Base-by-base conservation (phyloP, 1,284 basidiomycete species). In the Papiliotrema laurentii region DNA sequence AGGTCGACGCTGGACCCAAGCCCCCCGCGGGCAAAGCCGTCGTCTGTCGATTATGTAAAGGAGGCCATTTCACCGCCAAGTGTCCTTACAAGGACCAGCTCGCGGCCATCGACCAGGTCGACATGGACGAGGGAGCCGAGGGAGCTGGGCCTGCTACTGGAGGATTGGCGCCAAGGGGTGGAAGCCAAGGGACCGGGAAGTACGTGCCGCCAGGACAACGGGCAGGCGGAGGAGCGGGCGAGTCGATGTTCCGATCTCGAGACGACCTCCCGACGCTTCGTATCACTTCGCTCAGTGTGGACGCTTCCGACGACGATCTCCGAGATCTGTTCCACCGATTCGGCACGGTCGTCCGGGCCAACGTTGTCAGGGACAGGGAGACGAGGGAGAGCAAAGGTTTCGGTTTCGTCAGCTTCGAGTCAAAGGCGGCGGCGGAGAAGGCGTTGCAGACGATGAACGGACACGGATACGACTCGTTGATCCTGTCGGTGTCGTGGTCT, bases 51-150 rank as follows among this genome's bases (percentile, higher is more conserved):
- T 77, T 96, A 51, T 98, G 96, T 78, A 91, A 94, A 72, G 94
- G 94, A 50, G 88, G 88, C 61, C 96, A 98, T 77, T 98, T 93
- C 75, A 99, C 96, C 11, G 87, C 92, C 54, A 92, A 93, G 74
- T 98, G 96, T 81, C 96, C 96, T 11, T 96, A 96, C 82, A 96
- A 92, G 75, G 93, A 97, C 62, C 88, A 89, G 19, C 74, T 82
- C 37, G 78, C 77, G 39, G 82, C 90, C 11, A 82, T 86, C 19
- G 89, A 86, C 53, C 62, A 59, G 11, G 47, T 48, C 28, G 44
- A 45, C 26, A 79, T 90, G 45, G 86, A 88, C 43, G 79, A 75
- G 21, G 61, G 56, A 75, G 75, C 49, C 24, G 56, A 51, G 18
- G 59, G 57, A 27, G 60, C 66, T 31, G 61, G 53, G 36, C 52